Conservation (phyloP, 768 basidiomycete species). For the Termitomyces sp. region DNA sequence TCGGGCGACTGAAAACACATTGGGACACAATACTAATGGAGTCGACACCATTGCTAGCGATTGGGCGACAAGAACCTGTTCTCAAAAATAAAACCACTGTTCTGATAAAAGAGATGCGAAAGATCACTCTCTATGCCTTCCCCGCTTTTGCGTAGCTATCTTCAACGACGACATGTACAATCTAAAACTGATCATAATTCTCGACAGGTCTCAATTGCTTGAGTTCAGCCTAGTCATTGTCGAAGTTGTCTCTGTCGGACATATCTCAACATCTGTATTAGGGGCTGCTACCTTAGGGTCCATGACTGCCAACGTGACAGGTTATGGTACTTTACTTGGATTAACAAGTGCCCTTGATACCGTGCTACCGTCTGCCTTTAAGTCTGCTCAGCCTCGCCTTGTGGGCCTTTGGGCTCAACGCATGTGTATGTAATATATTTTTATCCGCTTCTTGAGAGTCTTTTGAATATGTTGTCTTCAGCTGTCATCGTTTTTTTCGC, state of each 20-base stretch:
- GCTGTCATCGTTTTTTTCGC: slow-evolving; percentile 56
- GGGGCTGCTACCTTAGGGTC: slow-evolving; percentile 76
- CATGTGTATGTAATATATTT: slow-evolving; percentile 56
- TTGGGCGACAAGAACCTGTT: slow-evolving; percentile 11
- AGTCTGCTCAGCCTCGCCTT: slow-evolving; percentile 76
- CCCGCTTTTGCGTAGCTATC: slow-evolving; percentile 64
- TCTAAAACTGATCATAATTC: background rate
- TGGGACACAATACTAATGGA: slow-evolving; percentile 29
- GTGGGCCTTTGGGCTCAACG: slow-evolving; percentile 90
- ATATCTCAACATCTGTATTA: slow-evolving; percentile 83
- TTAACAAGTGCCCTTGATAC: slow-evolving; percentile 87
- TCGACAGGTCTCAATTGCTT: slow-evolving; percentile 62
- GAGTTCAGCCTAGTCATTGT: slow-evolving; percentile 86
- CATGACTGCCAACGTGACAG: slow-evolving; percentile 71
- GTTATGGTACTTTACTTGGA: slow-evolving; percentile 76
- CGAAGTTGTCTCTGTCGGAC: slow-evolving; percentile 87
- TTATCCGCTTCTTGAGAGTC: background rate
- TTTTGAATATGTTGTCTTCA: slow-evolving; percentile 20
- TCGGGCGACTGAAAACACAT: background rate
- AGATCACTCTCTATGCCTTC: slow-evolving; percentile 59
- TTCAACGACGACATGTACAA: background rate
- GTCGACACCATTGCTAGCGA: slow-evolving; percentile 58
- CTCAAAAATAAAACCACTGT: slow-evolving; percentile 26
- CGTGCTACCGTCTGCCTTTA: slow-evolving; percentile 92
- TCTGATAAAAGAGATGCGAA: slow-evolving; percentile 54